Evolutionary conservation across 257 asterid genomes (phyloP).

Genomic region (Solanum peruvianum): DNA sequence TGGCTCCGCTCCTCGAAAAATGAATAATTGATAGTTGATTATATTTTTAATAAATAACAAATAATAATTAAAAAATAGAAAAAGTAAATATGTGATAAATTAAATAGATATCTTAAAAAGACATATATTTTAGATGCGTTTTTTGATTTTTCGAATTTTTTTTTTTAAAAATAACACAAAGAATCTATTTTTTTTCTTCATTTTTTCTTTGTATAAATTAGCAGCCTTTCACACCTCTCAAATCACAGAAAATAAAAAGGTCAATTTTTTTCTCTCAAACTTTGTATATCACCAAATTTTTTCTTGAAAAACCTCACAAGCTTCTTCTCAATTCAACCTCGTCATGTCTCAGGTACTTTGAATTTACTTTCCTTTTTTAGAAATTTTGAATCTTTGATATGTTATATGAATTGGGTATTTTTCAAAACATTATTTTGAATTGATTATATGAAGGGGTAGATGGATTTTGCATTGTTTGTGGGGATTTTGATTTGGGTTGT

Average conservation of each 20-base stretch:
- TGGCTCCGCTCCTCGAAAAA: neutral
- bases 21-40: too few relatives aligned
- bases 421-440: neutral
- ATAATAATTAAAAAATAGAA: neutral
- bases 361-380: neutral
- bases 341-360: neutral
- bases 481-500: neutral
- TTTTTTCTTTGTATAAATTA: neutral
- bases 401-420: neutral
- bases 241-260: neutral
- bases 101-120: fast-evolving
- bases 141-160: fast-evolving
- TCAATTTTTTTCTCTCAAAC: neutral
- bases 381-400: neutral
- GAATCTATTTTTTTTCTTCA: neutral
- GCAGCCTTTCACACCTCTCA: neutral
- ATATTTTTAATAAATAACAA: neutral
- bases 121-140: neutral
- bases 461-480: neutral
- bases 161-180: neutral
- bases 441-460: neutral
- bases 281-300: neutral
- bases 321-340: neutral
- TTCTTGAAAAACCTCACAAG: neutral
- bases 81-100: neutral